Conservation (phyloP, 768 basidiomycete species). For the Termitomyces sp. region DNA sequence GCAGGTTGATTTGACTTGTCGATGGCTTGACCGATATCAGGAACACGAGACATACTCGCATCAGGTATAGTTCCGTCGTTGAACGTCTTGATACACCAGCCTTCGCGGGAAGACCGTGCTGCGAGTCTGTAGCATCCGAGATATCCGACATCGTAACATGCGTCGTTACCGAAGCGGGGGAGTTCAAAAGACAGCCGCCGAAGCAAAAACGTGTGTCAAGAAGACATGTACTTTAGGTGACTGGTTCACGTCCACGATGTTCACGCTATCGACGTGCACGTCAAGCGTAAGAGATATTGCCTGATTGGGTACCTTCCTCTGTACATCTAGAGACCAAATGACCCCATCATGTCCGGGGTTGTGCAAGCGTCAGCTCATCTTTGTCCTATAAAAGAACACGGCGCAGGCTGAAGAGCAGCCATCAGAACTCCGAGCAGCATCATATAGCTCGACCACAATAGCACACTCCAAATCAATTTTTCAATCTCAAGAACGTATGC, state of each 20-base stretch:
- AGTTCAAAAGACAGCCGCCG: not conserved
- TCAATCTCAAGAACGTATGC: not conserved
- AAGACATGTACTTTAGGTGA: not conserved
- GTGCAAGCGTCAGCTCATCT: not conserved
- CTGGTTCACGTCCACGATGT: not conserved
- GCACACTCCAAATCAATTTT: not conserved
- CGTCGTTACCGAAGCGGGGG: not conserved
- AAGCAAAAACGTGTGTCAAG: not conserved
- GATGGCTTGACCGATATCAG: not conserved
- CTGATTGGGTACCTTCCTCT: not conserved
- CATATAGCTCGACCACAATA: not conserved
- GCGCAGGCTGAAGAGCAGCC: not conserved
- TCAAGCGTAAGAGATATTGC: not conserved
- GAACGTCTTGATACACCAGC: not conserved
- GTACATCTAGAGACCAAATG: not conserved
- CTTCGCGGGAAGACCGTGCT: not conserved
- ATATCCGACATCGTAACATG: not conserved
- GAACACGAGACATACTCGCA: not conserved
- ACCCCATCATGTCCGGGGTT: constrained; percentile 1
- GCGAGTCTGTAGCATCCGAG: not conserved
- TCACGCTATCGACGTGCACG: not conserved
- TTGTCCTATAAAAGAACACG: not conserved
- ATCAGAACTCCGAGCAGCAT: not conserved
- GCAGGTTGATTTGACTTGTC: not conserved
- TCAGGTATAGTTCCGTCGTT: not conserved